phyloP scores from a whole-genome alignment of 148 eudicot genomes.

The Dianthus caryophyllus region DNA sequence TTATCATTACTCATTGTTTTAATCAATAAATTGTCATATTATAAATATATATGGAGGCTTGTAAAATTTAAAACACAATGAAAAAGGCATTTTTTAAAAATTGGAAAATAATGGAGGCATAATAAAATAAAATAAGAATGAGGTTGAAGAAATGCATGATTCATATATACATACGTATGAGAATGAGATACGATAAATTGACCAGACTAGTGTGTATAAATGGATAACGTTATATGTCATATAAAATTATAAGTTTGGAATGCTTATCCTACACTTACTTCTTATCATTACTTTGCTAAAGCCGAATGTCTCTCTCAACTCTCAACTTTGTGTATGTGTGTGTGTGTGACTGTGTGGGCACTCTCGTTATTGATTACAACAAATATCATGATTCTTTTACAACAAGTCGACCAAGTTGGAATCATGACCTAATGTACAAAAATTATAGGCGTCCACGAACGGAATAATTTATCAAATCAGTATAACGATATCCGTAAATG shows the following conservation, averaged over 20 bases:
- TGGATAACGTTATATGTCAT: neutral
- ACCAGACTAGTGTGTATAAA: neutral
- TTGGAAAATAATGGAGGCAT: neutral
- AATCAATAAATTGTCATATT: too few relatives aligned
- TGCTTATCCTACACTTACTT: conserved; percentile 7
- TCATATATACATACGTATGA: too few relatives aligned
- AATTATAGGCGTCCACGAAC: too few relatives aligned
- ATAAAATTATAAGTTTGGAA: neutral
- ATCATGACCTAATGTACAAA: too few relatives aligned
- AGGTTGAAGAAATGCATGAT: conserved; percentile 1
- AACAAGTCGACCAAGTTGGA: neutral
- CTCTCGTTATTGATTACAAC: neutral
- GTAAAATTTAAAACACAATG: too few relatives aligned
- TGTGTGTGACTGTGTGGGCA: too few relatives aligned
- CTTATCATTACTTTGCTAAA: neutral
- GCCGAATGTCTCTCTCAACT: neutral
- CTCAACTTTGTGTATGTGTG: neutral
- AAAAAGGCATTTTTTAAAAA: too few relatives aligned
- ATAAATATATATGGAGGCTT: too few relatives aligned
- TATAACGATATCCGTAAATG: too few relatives aligned
- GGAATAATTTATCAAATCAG: too few relatives aligned
- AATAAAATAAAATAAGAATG: neutral
- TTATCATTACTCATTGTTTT: too few relatives aligned
- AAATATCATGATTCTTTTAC: neutral
- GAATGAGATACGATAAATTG: neutral